Base-by-base conservation (phyloP, 2,329 filamentous ascomycete genomes). In the Aspergillus eucalypticola region DNA sequence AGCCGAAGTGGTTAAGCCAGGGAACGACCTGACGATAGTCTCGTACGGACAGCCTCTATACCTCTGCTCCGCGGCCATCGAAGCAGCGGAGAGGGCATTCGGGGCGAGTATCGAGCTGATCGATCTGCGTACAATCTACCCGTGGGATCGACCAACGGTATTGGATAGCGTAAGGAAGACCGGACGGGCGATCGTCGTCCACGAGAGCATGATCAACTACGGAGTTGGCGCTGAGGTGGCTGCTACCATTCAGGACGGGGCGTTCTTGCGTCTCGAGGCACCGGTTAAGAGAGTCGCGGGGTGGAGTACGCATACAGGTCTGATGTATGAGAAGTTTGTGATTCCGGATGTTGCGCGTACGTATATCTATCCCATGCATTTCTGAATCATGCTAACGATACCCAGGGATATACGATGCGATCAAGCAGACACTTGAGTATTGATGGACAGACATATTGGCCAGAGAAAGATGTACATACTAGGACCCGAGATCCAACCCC, bases 31-130 rank as follows among this genome's bases (percentile, higher is more conserved):
- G 17, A 97, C 93, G 0, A 82, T 97, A 25, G 82, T 97, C 13
- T 95, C 91, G 0, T 97, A 96, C 70, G 93, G 93, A 8, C 92
- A 95, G 67, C 92, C 93, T 17, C 78, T 97, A 19, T 97, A 96
- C 75, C 89, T 88, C 42, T 96, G 92, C 74, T 86, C 87, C 54
- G 83, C 86, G 4, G 93, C 93, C 0, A 89, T 96, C 62, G 83
- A 87, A 61, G 88, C 87, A 21, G 89, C 90, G 4, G 86, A 92
- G 73, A 91, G 91, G 64, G 82, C 92, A 49, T 81, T 90, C 8
- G 91, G 89, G 6, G 84, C 93, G 57, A 89, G 85, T 5, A 84
- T 92, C 15, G 93, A 97, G 80, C 81, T 97, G 59, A 92, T 97
- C 61, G 93, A 97, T 72, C 78, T 97, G 59, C 84, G 92, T 59